A percentile compares a stretch with the other conserved stretches of the same genome.
phyloP scores from a whole-genome alignment of 192 early-diverging fungal genomes.

The Mortierella alpina region DNA sequence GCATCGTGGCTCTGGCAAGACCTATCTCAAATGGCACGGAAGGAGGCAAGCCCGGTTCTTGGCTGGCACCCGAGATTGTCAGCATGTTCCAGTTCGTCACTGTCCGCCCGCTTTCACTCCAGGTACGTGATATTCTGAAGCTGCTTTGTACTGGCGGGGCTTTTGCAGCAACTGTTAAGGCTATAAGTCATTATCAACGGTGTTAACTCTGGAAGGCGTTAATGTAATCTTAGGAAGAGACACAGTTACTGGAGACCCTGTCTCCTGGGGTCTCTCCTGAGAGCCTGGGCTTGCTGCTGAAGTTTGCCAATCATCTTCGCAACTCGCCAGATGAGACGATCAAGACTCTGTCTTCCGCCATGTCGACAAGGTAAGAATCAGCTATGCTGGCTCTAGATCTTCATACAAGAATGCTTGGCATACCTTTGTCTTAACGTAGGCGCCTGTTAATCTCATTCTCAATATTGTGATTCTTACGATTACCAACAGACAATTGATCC shows the following conservation, averaged over 20 bases:
- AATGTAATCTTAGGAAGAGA: slow-evolving; percentile 56
- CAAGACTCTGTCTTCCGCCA: slow-evolving; percentile 63
- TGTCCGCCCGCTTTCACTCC: slow-evolving; percentile 63
- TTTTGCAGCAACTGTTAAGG: too few species aligned
- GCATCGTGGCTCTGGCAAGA: slow-evolving; percentile 77
- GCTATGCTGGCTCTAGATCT: not conserved
- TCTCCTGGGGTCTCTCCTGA: slow-evolving; percentile 64
- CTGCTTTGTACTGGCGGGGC: not conserved
- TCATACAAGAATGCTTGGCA: not conserved
- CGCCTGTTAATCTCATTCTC: not conserved
- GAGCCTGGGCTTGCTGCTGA: slow-evolving; percentile 55
- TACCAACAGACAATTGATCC: slow-evolving; percentile 72
- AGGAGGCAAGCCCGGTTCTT: slow-evolving; percentile 63
- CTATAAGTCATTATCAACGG: not conserved
- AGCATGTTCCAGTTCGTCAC: slow-evolving; percentile 80
- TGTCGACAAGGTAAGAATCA: slow-evolving; percentile 72
- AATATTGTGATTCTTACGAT: not conserved
- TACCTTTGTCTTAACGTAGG: not conserved
- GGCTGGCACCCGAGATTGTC: slow-evolving; percentile 78
- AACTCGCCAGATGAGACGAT: slow-evolving; percentile 69
- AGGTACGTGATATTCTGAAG: slow-evolving; percentile 1
- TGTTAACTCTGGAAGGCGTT: not conserved
- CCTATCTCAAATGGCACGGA: slow-evolving; percentile 59
- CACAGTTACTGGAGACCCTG: slow-evolving; percentile 56
- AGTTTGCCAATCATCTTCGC: slow-evolving; percentile 70